phyloP scores from a whole-genome alignment of 768 basidiomycete species.

The Calocybe cyanea region DNA sequence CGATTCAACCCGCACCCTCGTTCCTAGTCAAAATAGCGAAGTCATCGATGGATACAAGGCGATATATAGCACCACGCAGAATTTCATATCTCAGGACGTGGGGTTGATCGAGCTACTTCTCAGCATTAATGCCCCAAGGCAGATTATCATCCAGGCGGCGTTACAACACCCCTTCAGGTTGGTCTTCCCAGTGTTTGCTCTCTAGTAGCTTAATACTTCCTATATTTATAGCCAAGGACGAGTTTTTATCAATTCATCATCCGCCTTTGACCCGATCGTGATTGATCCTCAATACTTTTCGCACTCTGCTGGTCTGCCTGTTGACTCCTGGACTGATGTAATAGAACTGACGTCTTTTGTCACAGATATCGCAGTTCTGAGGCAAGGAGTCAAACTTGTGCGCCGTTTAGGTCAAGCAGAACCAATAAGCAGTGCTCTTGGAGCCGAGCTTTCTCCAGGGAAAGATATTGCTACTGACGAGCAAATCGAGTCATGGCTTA shows the following conservation, averaged over 20 bases:
- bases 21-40: conserved; percentile 12
- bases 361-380: conserved; percentile 42
- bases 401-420: conserved; percentile 47
- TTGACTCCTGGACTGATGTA: too few species aligned
- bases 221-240: conserved; percentile 43
- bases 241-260: conserved; percentile 54
- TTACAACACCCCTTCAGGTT: conserved; percentile 61
- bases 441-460: conserved; percentile 48
- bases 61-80: conserved; percentile 44
- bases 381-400: conserved; percentile 62
- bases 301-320: conserved; percentile 43
- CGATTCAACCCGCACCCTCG: conserved; percentile 4
- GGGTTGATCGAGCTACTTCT: conserved; percentile 51
- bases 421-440: conserved; percentile 44
- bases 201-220: neutral
- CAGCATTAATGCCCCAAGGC: conserved; percentile 25
- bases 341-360: neutral
- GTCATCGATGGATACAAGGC: conserved; percentile 44
- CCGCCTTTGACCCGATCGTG: conserved; percentile 54
- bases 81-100: conserved; percentile 34
- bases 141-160: conserved; percentile 58
- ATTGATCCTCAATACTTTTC: conserved; percentile 68
- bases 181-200: neutral
- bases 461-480: conserved; percentile 47
- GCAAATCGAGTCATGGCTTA: conserved; percentile 52